Evolutionary conservation across 345 rosid genomes (phyloP).

Genomic region (Lagerstroemia speciosa): DNA sequence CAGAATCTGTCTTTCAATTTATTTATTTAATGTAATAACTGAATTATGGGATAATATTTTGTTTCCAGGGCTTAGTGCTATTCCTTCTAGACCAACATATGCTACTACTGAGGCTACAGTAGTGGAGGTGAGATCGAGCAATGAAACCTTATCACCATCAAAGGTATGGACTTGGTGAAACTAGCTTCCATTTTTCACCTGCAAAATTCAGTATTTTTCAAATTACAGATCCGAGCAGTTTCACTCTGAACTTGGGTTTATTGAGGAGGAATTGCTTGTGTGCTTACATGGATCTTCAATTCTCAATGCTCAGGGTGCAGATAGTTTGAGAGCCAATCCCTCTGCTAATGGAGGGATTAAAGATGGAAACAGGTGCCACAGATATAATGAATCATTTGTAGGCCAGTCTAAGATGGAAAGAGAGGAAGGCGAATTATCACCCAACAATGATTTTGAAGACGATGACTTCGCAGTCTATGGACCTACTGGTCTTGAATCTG

Average conservation of each 20-base stretch:
- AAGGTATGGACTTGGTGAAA: slow-evolving; percentile 38
- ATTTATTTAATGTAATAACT: background rate
- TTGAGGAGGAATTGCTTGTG: background rate
- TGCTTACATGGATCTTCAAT: background rate
- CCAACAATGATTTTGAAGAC: slow-evolving; percentile 85
- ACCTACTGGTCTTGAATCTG: slow-evolving; percentile 48
- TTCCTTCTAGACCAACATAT: slow-evolving; percentile 42
- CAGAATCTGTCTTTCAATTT: background rate
- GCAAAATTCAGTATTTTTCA: background rate
- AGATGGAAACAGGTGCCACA: slow-evolving; percentile 35
- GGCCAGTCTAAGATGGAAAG: slow-evolving; percentile 66
- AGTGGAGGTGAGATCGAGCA: slow-evolving; percentile 42
- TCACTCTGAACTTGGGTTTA: background rate
- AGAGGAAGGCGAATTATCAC: slow-evolving; percentile 98
- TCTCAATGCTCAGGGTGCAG: slow-evolving; percentile 39
- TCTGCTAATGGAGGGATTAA: slow-evolving; percentile 44
- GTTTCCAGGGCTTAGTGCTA: slow-evolving; percentile 45
- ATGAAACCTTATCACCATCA: slow-evolving; percentile 35
- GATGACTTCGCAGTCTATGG: slow-evolving; percentile 70
- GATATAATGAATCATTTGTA: slow-evolving; percentile 38
- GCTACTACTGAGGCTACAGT: slow-evolving; percentile 36
- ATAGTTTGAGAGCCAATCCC: slow-evolving; percentile 30
- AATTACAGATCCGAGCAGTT: background rate
- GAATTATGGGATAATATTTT: background rate
- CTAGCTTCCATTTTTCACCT: background rate